Conservation (phyloP, 441 rosid species). For the Croton setiger region DNA sequence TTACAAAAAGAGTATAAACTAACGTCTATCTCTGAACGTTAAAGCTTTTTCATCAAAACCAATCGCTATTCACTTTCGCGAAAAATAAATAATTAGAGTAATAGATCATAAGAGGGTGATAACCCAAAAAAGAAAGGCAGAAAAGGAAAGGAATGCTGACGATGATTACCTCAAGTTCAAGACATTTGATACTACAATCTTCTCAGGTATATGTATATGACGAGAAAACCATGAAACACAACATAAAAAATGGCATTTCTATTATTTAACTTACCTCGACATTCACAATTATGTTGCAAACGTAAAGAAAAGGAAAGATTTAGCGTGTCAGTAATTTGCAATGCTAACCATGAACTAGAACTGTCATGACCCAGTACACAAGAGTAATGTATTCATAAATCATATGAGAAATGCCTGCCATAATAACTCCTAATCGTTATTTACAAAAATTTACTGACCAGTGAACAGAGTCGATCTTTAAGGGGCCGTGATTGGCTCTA, state of each 20-base stretch:
- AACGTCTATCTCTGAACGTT: conserved; percentile 2
- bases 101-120: neutral
- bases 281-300: neutral
- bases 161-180: too few relatives aligned
- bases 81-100: neutral
- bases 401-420: neutral
- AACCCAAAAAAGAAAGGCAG: neutral
- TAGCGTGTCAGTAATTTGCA: neutral
- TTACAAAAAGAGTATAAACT: neutral
- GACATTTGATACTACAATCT: neutral
- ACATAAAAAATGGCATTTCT: neutral
- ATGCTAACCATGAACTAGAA: neutral
- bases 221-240: neutral
- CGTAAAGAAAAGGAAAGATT: neutral
- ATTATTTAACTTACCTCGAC: neutral
- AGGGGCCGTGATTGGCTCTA: neutral
- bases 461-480: neutral
- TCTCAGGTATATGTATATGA: neutral
- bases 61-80: neutral
- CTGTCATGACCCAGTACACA: neutral
- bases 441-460: conserved; percentile 1
- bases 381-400: neutral
- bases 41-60: neutral
- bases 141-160: neutral
- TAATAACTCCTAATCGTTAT: conserved; percentile 5